phyloP scores from a whole-genome alignment of 1,284 basidiomycete species.

The Anthracocystis walkeri region DNA sequence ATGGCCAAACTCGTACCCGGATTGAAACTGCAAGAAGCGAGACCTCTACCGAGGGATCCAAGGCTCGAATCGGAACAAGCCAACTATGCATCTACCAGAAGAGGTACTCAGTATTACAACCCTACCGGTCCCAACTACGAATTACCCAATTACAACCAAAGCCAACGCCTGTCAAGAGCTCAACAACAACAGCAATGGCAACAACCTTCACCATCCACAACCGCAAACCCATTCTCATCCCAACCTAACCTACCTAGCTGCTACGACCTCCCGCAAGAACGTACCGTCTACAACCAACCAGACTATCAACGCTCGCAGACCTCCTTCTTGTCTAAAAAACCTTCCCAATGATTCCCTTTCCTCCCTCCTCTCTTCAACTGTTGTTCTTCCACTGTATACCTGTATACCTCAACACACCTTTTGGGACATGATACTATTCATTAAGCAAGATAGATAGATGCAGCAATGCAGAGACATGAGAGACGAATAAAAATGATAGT shows the following conservation, averaged over 20 bases:
- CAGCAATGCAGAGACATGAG: not conserved
- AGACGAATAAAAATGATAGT: not conserved
- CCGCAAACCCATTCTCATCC: slow-evolving; percentile 20
- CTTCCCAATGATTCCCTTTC: not conserved
- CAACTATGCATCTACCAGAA: slow-evolving; percentile 20
- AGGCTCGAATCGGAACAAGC: slow-evolving; percentile 30
- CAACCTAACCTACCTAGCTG: slow-evolving; percentile 9
- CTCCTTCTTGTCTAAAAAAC: slow-evolving; percentile 11
- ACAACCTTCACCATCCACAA: not conserved
- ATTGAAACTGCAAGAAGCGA: slow-evolving; percentile 27
- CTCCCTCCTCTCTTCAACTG: not conserved
- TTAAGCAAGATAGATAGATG: not conserved
- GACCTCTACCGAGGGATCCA: slow-evolving; percentile 23
- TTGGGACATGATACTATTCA: not conserved
- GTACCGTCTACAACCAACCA: not conserved
- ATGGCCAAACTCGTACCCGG: slow-evolving; percentile 46
- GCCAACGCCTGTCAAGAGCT: not conserved
- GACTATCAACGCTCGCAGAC: slow-evolving; percentile 14
- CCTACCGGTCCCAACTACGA: not conserved
- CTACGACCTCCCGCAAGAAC: slow-evolving; percentile 1
- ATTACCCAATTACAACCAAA: slow-evolving; percentile 12
- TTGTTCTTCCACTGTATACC: not conserved
- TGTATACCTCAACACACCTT: too few species aligned
- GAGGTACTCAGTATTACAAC: slow-evolving; percentile 22
- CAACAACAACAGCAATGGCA: slow-evolving; percentile 1